Evolutionary conservation across 2,329 filamentous ascomycete species (phyloP), one percentile per base, ranked within the genome.

Genomic region (Cadophora luteo-olivacea): DNA sequence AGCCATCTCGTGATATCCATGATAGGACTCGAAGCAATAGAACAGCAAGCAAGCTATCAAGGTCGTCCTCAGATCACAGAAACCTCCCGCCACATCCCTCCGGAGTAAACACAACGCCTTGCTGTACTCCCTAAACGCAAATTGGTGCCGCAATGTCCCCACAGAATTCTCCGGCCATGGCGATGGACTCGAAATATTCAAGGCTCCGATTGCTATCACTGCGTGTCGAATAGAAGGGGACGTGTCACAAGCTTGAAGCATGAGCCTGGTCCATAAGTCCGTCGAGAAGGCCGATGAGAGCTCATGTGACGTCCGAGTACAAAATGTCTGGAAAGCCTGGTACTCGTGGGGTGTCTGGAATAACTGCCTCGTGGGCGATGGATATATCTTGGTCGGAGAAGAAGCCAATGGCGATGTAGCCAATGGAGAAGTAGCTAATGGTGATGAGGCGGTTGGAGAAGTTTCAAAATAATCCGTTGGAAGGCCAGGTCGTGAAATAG

Each of bases 11-110:
- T 70, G 67, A 60, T 70, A 70, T 7, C 70, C 71, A 48, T 72
- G 66, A 19, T 68, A 70, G 14, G 66, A 69, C 22, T 74, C 72
- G n/a, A 74, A 73, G 61, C 72, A 74, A 58, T 72, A 70, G 41
- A 73, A 72, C 0, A 74, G 69, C 3, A 74, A 51, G 54, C 71
- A 70, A 3, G 71, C 68, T 6, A 72, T 69, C 1, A 73, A 62
- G 0, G 72, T 73, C 9, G 70, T 71, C 29, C 69, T 61, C 22
- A 72, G 48, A 64, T 73, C 72, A 48, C 70, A 69, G 33, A 65
- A 61, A 8, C 67, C 70, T 1, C 72, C 72, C 1, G 67, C 66
- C 3, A 73, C 68, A 38, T 73, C 68, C 45, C 72, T 60, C 25
- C 69, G 63, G 4, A 72, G 66, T 16, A 73, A 62, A 57, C 61